Evolutionary conservation across 176 grass and related monocot species (phyloP).

Genomic region (Phoenix roebelenii): DNA sequence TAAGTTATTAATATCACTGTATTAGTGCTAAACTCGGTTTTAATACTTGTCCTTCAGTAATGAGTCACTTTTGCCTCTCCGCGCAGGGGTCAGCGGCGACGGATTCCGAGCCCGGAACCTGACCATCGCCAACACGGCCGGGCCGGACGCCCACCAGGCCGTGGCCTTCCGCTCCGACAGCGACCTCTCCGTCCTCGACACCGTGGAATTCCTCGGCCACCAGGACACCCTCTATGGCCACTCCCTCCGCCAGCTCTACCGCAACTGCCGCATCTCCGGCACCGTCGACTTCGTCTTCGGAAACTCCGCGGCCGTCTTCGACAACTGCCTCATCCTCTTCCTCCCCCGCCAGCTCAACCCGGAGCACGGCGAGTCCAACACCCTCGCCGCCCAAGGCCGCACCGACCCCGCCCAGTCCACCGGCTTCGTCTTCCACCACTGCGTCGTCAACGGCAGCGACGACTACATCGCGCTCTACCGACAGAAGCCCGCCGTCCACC

Average conservation of each 20-base stretch:
- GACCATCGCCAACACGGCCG: slow-evolving; percentile 86
- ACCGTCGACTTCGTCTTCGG: slow-evolving; percentile 98
- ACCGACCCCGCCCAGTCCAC: slow-evolving; percentile 84
- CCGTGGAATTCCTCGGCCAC: slow-evolving; percentile 68
- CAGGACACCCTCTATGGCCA: slow-evolving; percentile 94
- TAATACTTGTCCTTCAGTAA: too few relatives aligned
- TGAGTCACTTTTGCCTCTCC: background rate
- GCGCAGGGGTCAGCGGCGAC: slow-evolving; percentile 51
- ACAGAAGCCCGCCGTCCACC: slow-evolving; percentile 39
- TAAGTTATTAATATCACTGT: too few relatives aligned
- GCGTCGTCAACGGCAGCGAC: slow-evolving; percentile 77
- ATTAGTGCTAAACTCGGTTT: too few relatives aligned
- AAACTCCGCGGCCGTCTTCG: slow-evolving; percentile 70
- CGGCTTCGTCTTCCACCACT: slow-evolving; percentile 67
- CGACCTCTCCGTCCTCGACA: slow-evolving; percentile 71
- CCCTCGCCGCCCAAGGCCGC: slow-evolving; percentile 80
- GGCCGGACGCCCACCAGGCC: slow-evolving; percentile 84
- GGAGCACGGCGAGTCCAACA: slow-evolving; percentile 61
- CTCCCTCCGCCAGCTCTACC: slow-evolving; percentile 79
- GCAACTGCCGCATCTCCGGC: slow-evolving; percentile 71
- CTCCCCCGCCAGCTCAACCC: slow-evolving; percentile 64
- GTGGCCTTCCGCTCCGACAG: slow-evolving; percentile 78
- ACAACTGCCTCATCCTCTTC: slow-evolving; percentile 33
- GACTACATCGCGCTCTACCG: slow-evolving; percentile 61
- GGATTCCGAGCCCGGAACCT: slow-evolving; percentile 89